Percentiles rank a stretch among this genome's conserved stretches.
These are phyloP conservation scores for Penicillium dipodomyicola DNA, from an alignment of 495 filamentous ascomycete genomes.

Conservation along the genomic window DNA sequence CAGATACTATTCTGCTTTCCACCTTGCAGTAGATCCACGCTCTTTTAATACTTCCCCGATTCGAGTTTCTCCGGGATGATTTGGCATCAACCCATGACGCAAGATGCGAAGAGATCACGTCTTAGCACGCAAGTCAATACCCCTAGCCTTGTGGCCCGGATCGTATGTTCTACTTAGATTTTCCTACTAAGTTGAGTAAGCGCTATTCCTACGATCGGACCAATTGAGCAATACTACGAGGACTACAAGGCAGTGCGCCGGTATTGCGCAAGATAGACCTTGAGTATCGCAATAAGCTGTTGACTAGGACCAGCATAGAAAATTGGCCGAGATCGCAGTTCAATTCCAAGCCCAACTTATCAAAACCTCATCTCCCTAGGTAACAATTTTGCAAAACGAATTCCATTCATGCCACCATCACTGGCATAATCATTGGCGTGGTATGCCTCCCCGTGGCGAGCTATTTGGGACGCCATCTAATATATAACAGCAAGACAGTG, in stretches of 20 bases:
- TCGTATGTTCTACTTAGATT: background rate
- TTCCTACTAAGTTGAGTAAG: background rate
- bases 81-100: constrained; percentile 1
- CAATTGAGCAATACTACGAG: background rate
- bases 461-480: no score
- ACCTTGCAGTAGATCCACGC: background rate
- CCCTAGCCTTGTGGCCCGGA: background rate
- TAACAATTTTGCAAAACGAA: background rate
- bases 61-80: background rate
- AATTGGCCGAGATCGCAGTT: background rate
- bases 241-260: background rate
- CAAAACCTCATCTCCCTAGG: background rate
- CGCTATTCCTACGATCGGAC: background rate
- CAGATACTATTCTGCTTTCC: background rate
- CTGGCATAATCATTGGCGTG: background rate
- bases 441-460: no score
- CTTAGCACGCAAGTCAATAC: constrained; percentile 10
- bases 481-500: no score
- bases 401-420: background rate
- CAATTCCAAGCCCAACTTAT: background rate
- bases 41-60: background rate
- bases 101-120: constrained; percentile 2
- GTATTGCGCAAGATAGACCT: constrained; percentile 2
- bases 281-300: background rate
- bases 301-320: background rate